Evolutionary conservation across 2,329 filamentous ascomycete genomes (phyloP).

Genomic region (Penicillium rolfsii): DNA sequence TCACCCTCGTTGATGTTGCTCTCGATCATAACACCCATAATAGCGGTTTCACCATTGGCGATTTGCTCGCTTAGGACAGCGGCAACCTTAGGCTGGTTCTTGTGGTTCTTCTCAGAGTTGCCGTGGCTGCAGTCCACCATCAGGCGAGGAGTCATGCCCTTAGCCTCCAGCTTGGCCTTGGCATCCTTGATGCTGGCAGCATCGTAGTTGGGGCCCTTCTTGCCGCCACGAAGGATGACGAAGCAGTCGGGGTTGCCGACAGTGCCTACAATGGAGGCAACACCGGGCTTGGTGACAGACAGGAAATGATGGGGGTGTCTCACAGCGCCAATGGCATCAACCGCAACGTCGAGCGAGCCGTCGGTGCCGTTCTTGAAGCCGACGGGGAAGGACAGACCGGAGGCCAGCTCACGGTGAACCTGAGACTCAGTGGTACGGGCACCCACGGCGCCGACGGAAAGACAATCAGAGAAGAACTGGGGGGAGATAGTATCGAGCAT

Average conservation of each 20-base stretch:
- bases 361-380: constrained; percentile 99
- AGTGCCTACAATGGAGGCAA: constrained; percentile 92
- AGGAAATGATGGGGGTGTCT: constrained; percentile 94
- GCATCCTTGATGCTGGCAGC: constrained; percentile 79
- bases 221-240: constrained; percentile 90
- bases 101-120: constrained; percentile 94
- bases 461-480: constrained; percentile 90
- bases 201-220: constrained; percentile 92
- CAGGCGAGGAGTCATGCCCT: constrained; percentile 73
- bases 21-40: constrained; percentile 99
- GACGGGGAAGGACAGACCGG: constrained; percentile 92
- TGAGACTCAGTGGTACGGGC: constrained; percentile 97
- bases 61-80: constrained; percentile 82
- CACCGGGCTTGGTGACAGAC: constrained; percentile 93
- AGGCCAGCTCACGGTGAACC: constrained; percentile 91
- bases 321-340: constrained; percentile 93
- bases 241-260: constrained; percentile 96
- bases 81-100: constrained; percentile 94
- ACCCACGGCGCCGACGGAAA: constrained; percentile 90
- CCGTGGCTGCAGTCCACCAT: constrained; percentile 99
- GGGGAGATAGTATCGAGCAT: constrained; percentile 98
- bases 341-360: constrained; percentile 82
- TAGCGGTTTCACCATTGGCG: constrained; percentile 75
- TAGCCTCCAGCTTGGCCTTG: constrained; percentile 75
- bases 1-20: constrained; percentile 91